phyloP scores from a whole-genome alignment of 2,329 filamentous ascomycete species.

The Alternaria dauci region DNA sequence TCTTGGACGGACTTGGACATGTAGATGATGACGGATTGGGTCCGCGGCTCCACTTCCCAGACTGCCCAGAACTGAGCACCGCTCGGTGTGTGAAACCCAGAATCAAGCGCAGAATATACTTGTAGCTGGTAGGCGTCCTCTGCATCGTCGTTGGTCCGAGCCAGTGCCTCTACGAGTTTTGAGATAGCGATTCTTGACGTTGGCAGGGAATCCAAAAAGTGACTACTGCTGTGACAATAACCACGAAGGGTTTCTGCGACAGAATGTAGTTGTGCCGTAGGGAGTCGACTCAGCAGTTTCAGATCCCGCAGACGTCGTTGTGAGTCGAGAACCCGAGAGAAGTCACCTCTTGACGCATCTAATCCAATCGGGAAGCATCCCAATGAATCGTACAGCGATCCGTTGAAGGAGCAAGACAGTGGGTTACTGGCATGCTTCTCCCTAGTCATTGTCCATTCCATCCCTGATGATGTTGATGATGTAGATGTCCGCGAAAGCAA shows the following conservation, averaged over 20 bases:
- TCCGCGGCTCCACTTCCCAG: slow-evolving; percentile 43
- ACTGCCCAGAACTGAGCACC: slow-evolving; percentile 49
- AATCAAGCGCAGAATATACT: slow-evolving; percentile 48
- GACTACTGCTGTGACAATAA: slow-evolving; percentile 26
- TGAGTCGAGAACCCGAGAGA: slow-evolving; percentile 43
- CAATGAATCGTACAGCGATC: slow-evolving; percentile 36
- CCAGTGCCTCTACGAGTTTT: slow-evolving; percentile 34
- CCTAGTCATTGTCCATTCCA: slow-evolving; percentile 43
- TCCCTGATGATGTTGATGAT: slow-evolving; percentile 27
- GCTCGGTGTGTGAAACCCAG: slow-evolving; percentile 47
- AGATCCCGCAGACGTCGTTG: slow-evolving; percentile 42
- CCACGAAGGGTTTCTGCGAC: slow-evolving; percentile 24
- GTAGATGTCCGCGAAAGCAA: slow-evolving; percentile 26
- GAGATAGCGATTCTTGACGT: slow-evolving; percentile 34
- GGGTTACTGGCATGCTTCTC: slow-evolving; percentile 39
- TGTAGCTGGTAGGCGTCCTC: slow-evolving; percentile 43
- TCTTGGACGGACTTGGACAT: slow-evolving; percentile 48
- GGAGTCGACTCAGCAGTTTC: slow-evolving; percentile 39
- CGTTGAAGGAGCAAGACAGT: slow-evolving; percentile 43
- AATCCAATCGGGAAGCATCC: slow-evolving; percentile 51
- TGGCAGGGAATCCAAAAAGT: slow-evolving; percentile 30
- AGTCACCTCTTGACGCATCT: slow-evolving; percentile 42
- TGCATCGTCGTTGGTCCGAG: slow-evolving; percentile 33
- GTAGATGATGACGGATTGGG: slow-evolving; percentile 43
- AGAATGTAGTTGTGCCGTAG: slow-evolving; percentile 35